Evolutionary conservation across 2,329 filamentous ascomycete genomes (phyloP).

Genomic region (Fusarium illudens): DNA sequence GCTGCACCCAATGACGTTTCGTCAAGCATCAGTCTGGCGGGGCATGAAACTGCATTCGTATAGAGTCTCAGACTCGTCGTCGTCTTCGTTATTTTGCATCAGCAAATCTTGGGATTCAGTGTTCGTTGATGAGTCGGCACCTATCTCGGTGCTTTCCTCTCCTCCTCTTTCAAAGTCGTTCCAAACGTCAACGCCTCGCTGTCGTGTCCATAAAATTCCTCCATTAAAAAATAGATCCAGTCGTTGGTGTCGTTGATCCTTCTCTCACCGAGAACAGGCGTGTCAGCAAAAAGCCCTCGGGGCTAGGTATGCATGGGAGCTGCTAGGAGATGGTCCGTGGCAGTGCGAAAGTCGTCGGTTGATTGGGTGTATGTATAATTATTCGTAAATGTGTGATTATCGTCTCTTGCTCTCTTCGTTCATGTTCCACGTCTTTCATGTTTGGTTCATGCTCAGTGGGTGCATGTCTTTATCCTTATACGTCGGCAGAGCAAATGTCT

Average conservation of each 20-base stretch:
- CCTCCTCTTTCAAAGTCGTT: background rate
- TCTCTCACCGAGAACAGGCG: background rate
- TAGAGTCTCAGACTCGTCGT: constrained; percentile 25
- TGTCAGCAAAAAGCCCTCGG: constrained; percentile 5
- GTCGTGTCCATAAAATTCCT: constrained; percentile 11
- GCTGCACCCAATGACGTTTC: constrained; percentile 1
- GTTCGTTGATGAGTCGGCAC: background rate
- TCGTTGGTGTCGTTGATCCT: constrained; percentile 4
- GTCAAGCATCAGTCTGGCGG: constrained; percentile 10
- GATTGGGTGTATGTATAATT: constrained; percentile 18
- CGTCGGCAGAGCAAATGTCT: constrained; percentile 49
- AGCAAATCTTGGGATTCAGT: background rate
- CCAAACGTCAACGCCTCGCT: constrained; percentile 29
- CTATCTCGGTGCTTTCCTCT: background rate
- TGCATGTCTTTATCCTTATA: constrained; percentile 55
- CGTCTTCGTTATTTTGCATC: background rate
- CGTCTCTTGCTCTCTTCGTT: constrained; percentile 11
- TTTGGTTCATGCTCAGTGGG: constrained; percentile 65
- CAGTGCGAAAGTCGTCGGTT: background rate
- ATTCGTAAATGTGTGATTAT: constrained; percentile 15
- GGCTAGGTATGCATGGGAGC: constrained; percentile 7
- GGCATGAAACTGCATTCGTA: constrained; percentile 7
- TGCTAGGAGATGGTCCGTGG: background rate
- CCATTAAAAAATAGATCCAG: constrained; percentile 30
- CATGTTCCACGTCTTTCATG: constrained; percentile 48